phyloP scores from a whole-genome alignment of 495 filamentous ascomycete genomes.

The Neurospora sp. region DNA sequence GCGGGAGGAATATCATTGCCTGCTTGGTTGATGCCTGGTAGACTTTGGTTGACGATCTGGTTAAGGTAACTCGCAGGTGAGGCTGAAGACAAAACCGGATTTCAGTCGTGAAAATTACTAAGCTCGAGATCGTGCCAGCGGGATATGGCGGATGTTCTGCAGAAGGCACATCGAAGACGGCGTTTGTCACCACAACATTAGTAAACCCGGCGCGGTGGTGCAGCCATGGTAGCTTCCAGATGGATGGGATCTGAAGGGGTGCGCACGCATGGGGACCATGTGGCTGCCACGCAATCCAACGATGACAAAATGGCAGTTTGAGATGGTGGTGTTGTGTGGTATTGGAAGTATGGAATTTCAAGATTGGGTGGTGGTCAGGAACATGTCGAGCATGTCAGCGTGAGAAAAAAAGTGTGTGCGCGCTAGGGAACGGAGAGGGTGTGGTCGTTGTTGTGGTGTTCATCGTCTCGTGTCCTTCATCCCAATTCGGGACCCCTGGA shows the following conservation, averaged over 20 bases:
- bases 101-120: not conserved
- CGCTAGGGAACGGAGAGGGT: not conserved
- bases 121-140: not conserved
- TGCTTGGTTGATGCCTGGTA: not conserved
- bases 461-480: not conserved
- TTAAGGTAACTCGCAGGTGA: not conserved
- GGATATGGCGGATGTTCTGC: not conserved
- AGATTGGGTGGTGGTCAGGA: not conserved
- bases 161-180: not conserved
- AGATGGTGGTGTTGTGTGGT: not conserved
- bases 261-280: not conserved
- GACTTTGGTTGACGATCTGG: not conserved
- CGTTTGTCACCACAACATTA: not conserved
- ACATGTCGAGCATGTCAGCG: not conserved
- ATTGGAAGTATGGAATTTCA: not conserved
- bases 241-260: not conserved
- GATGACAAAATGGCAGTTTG: not conserved
- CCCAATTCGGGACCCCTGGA: not conserved
- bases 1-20: not conserved
- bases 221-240: not conserved
- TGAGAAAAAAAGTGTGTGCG: not conserved
- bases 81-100: not conserved
- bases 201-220: not conserved
- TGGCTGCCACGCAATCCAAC: not conserved
- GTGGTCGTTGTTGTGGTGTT: not conserved